Evolutionary conservation across 2,329 filamentous ascomycete species (phyloP).

Genomic region (Myriosclerotinia scirpicola): DNA sequence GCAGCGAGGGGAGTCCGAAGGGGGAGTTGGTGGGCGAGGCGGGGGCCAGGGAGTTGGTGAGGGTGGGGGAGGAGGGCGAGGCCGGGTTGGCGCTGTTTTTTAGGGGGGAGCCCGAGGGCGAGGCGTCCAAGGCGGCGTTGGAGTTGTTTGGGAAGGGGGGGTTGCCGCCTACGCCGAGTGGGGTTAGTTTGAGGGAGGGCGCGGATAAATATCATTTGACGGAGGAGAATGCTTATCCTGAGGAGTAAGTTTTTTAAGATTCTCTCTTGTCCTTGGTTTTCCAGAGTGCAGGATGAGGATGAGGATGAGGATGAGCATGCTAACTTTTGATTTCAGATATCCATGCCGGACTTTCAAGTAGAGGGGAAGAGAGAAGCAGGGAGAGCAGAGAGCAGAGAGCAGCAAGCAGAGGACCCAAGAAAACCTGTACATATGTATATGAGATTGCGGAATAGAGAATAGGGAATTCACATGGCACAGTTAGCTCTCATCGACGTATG

Average conservation of each 20-base stretch:
- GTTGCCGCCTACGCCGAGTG: constrained; percentile 81
- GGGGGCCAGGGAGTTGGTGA: constrained; percentile 71
- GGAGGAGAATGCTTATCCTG: constrained; percentile 68
- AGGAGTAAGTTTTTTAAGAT: constrained; percentile 55
- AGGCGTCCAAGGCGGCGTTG: constrained; percentile 43
- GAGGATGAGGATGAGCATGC: not conserved
- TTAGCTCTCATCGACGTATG: too few species aligned
- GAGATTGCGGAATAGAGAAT: too few species aligned
- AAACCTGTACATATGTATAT: too few species aligned
- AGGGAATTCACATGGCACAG: too few species aligned
- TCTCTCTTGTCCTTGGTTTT: not conserved
- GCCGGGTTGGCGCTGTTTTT: constrained; percentile 73
- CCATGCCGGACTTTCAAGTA: constrained; percentile 28
- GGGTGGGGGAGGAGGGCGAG: constrained; percentile 71
- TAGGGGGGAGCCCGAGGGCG: constrained; percentile 54
- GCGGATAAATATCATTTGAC: constrained; percentile 67
- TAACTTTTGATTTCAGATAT: constrained; percentile 9
- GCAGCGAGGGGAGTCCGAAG: constrained; percentile 77
- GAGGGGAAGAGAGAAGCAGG: not conserved
- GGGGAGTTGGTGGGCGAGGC: constrained; percentile 78
- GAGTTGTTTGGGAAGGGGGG: constrained; percentile 72
- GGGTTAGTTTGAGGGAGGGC: constrained; percentile 53
- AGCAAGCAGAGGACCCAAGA: too few species aligned
- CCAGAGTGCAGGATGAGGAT: not conserved
- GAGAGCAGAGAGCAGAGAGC: too few species aligned